Evolutionary conservation across 2,329 filamentous ascomycete species (phyloP), one percentile per base, ranked within the genome.

Genomic region (Tolypocladium paradoxum): DNA sequence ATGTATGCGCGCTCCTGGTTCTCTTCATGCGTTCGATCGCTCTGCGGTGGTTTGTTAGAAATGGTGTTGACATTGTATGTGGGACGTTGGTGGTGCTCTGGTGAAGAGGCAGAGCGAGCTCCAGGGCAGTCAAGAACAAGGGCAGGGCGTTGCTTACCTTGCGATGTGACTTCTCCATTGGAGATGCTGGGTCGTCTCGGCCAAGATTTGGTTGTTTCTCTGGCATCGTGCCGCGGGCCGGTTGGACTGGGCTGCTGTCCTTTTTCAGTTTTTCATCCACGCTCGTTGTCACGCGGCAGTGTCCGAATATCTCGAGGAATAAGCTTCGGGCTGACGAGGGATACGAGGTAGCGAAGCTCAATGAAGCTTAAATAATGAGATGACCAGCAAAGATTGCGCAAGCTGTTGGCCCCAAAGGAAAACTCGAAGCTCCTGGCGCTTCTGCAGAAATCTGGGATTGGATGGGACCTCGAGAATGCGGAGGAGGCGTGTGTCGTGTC

Each of bases 1-100:
- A 96, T 93, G 66, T 95, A 96, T 24, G 91, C 91, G 64, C 91
- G 79, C 68, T 92, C 88, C 64, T 90, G 85, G 61, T 92, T 91
- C 68, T 91, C 87, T 60, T 88, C 85, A 57, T 90, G 86, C 2
- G 85, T 88, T 45, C 87, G 76, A 68, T 89, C 85, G 3, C 84
- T 87, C 82, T 88, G 54, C 3, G 18, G 0, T 20, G 12, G 3
- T 6, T 9, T 37, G n/a, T 47, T 18, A 52, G 45, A 14, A 33
- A 6, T 7, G 34, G 14, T 18, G 14, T 35, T 35, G 14, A 7
- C 14, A 35, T 7, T 16, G n/a, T n/a, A n/a, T n/a, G n/a, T n/a
- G n/a, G n/a, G n/a, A n/a, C n/a, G n/a, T n/a, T n/a, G n/a, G n/a
- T n/a, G n/a, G n/a, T n/a, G n/a, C n/a, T n/a, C n/a, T n/a, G n/a